These are phyloP conservation scores for Quercus tomentella DNA, from an alignment of 331 rosid species.

Conservation along the genomic window DNA sequence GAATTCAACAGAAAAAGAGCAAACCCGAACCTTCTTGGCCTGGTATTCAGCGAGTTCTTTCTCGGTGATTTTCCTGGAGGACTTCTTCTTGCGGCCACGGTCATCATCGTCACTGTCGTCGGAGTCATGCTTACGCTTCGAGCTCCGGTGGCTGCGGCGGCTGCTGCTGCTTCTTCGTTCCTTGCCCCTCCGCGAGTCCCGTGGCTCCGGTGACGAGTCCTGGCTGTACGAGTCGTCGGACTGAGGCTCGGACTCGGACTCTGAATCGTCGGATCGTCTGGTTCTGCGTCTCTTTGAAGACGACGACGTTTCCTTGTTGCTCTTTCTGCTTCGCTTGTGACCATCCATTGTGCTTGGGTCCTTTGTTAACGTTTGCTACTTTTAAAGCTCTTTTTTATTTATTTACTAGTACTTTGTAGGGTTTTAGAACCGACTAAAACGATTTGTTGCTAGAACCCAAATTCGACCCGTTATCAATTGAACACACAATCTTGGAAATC, in stretches of 20 bases:
- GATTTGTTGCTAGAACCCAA: no score
- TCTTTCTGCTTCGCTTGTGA: constrained; percentile 23
- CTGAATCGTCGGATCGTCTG: constrained; percentile 26
- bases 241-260: constrained; percentile 21
- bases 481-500: no score
- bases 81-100: constrained; percentile 38
- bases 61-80: constrained; percentile 60
- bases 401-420: no score
- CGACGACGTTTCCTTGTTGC: constrained; percentile 24
- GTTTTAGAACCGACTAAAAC: no score
- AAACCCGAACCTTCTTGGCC: constrained; percentile 54
- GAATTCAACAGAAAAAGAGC: constrained; percentile 5
- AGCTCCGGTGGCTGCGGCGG: constrained; percentile 26
- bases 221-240: constrained; percentile 35
- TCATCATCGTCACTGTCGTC: constrained; percentile 34
- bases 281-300: constrained; percentile 32
- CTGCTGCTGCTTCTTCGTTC: constrained; percentile 27
- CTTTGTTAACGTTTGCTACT: no score
- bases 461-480: no score
- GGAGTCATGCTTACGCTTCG: constrained; percentile 27
- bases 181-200: constrained; percentile 27
- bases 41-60: constrained; percentile 69
- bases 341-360: background rate
- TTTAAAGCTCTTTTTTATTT: no score
- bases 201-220: constrained; percentile 27